These are phyloP conservation scores for Pythium dissotocum DNA, from an alignment of 352 stramenopile species.

Conservation along the genomic window DNA sequence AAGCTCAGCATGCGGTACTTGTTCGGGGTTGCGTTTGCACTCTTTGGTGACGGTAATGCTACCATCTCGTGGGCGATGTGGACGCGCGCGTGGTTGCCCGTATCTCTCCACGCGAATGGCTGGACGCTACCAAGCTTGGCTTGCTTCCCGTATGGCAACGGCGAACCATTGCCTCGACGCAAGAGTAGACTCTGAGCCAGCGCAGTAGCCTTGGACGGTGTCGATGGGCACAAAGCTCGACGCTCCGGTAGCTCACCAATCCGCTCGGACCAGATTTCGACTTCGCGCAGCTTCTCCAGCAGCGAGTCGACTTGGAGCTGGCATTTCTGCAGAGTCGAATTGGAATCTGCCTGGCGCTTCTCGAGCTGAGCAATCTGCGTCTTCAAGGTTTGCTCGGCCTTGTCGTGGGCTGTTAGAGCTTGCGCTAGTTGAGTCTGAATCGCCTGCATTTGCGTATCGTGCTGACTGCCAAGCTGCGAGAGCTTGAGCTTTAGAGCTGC, in stretches of 20 bases:
- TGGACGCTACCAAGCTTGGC: conserved; percentile 4
- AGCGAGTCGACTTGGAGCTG: conserved; percentile 11
- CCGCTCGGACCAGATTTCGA: conserved; percentile 7
- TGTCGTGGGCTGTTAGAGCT: not conserved
- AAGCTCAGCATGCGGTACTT: not conserved
- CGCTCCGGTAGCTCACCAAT: not conserved
- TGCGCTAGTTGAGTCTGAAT: conserved; percentile 11
- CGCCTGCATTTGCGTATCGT: conserved; percentile 17
- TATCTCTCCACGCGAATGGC: conserved; percentile 19
- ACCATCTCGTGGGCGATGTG: not conserved
- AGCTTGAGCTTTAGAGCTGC: conserved; percentile 19
- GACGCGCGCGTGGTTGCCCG: not conserved
- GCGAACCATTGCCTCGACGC: conserved; percentile 9
- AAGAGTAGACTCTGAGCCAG: not conserved
- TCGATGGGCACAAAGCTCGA: not conserved
- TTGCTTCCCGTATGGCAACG: conserved; percentile 3
- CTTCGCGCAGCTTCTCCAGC: not conserved
- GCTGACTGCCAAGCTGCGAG: conserved; percentile 13
- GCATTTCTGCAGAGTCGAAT: not conserved
- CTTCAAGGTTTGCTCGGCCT: conserved; percentile 16
- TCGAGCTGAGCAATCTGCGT: conserved; percentile 21
- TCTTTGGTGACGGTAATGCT: not conserved
- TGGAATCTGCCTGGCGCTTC: conserved; percentile 12
- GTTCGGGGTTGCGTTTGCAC: not conserved
- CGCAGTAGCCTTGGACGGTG: not conserved